phyloP scores from a whole-genome alignment of 2,329 filamentous ascomycete genomes.

The Exophiala spinifera region DNA sequence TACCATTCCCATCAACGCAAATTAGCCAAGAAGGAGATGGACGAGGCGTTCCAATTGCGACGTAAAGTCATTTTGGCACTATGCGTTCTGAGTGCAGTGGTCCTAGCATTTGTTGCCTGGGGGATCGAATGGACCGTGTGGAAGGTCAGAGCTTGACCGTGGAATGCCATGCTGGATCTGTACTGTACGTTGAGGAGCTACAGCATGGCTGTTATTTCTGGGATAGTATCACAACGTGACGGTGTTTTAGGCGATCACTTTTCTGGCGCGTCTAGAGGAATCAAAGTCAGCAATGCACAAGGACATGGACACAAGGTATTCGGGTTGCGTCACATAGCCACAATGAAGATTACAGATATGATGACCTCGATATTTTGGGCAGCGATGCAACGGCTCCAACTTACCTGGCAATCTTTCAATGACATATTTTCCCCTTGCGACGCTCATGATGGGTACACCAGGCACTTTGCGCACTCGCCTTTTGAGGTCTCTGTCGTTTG shows the following conservation, averaged over 20 bases:
- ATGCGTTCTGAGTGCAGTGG: slow-evolving; percentile 36
- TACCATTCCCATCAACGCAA: slow-evolving; percentile 59
- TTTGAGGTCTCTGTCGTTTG: slow-evolving; percentile 70
- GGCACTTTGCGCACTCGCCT: slow-evolving; percentile 78
- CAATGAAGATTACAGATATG: no score
- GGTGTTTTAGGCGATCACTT: slow-evolving; percentile 17
- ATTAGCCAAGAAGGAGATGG: slow-evolving; percentile 60
- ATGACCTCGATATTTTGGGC: no score
- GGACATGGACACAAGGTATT: background rate
- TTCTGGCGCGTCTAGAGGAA: slow-evolving; percentile 23
- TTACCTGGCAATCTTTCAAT: slow-evolving; percentile 82
- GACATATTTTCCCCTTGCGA: slow-evolving; percentile 85
- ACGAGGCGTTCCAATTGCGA: slow-evolving; percentile 62
- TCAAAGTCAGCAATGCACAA: slow-evolving; percentile 5
- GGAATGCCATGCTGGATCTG: no score
- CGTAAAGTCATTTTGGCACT: slow-evolving; percentile 53
- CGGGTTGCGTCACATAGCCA: background rate
- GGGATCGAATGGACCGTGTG: slow-evolving; percentile 21
- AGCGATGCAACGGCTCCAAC: background rate
- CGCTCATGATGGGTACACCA: slow-evolving; percentile 67
- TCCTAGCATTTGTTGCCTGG: slow-evolving; percentile 32
- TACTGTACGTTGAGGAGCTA: background rate
- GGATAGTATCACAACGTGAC: background rate
- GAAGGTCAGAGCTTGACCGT: slow-evolving; percentile 13
- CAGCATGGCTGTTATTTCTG: background rate